Base-by-base conservation (phyloP, 208 protist genomes). In the Crithidia expoeki region DNA sequence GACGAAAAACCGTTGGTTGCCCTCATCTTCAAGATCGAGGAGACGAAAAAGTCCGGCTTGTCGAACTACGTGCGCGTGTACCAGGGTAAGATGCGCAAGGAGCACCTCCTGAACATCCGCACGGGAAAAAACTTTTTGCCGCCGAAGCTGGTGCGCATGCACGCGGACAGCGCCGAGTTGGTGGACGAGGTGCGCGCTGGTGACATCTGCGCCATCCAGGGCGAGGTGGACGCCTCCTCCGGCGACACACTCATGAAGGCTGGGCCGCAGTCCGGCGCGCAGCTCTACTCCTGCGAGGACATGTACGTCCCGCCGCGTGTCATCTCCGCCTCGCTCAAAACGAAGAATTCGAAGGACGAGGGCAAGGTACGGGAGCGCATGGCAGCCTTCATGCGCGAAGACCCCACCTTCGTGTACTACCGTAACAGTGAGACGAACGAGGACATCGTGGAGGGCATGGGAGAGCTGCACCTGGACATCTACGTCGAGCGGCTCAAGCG, bases 1-100 rank as follows among this genome's bases (percentile, higher is more conserved):
- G 76, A 91, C 75, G 90, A 96, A 69, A 93, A 98, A 74, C 95
- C 97, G 38, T 89, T 99, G 27, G 90, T 99, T 17, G 97, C 91
- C 47, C 86, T 99, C 25, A 90, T 99, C n/a, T 99, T 99, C 85
- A 99, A 99, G 79, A 85, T 99, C 7, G 98, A 99, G 84, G 97
- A 98, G 83, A 95, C 91, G 16, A 94, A 94, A 51, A 92, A 93
- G 78, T 97, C 96, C 51, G 98, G 98, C 19, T 89, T 99, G 75
- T 93, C 98, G 30, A 99, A 99, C 36, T 99, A 99, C 83, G 88
- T 99, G 42, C 96, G 99, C 58, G 92, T 99, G 47, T 99, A 99
- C 81, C 98, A 99, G 82, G 98, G 98, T 40, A 95, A 90, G 58
- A 88, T 99, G 68, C 92, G 92, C 59, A 94, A 93, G 74, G 95